These are phyloP conservation scores for Phytopythium kandeliae DNA, from an alignment of 352 stramenopile species.

Conservation along the genomic window DNA sequence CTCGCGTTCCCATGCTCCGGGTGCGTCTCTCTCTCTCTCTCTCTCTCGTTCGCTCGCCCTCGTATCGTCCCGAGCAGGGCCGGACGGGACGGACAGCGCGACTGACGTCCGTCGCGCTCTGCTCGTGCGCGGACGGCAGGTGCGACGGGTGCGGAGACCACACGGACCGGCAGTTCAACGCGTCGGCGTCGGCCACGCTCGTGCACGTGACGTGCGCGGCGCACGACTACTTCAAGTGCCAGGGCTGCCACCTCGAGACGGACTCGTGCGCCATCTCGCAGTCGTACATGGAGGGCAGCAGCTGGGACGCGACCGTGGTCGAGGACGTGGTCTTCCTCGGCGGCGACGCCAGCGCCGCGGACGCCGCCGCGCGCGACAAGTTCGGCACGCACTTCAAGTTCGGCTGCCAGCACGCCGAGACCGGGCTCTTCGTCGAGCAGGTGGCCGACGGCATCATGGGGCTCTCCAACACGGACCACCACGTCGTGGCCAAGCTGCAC, in stretches of 20 bases:
- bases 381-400: slow-evolving; percentile 80
- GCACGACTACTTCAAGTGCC: slow-evolving; percentile 49
- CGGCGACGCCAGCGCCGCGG: slow-evolving; percentile 41
- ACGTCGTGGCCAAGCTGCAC: slow-evolving; percentile 72
- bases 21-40: slow-evolving; percentile 15
- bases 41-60: background rate
- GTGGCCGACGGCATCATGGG: slow-evolving; percentile 85
- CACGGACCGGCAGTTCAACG: slow-evolving; percentile 65
- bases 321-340: slow-evolving; percentile 78
- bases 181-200: slow-evolving; percentile 58
- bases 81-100: too few relatives aligned
- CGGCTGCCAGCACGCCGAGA: slow-evolving; percentile 73
- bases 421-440: slow-evolving; percentile 75
- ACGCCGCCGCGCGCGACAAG: slow-evolving; percentile 42
- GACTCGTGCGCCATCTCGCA: slow-evolving; percentile 66
- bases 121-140: slow-evolving; percentile 13
- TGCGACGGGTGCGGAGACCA: slow-evolving; percentile 64
- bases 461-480: slow-evolving; percentile 62
- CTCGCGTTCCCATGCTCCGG: slow-evolving; percentile 80
- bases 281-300: slow-evolving; percentile 85
- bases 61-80: too few relatives aligned
- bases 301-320: slow-evolving; percentile 73
- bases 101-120: too few relatives aligned
- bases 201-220: slow-evolving; percentile 59
- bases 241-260: slow-evolving; percentile 28